Base-by-base conservation (phyloP, 2,329 filamentous ascomycete genomes). In the Exophiala xenobiotica region DNA sequence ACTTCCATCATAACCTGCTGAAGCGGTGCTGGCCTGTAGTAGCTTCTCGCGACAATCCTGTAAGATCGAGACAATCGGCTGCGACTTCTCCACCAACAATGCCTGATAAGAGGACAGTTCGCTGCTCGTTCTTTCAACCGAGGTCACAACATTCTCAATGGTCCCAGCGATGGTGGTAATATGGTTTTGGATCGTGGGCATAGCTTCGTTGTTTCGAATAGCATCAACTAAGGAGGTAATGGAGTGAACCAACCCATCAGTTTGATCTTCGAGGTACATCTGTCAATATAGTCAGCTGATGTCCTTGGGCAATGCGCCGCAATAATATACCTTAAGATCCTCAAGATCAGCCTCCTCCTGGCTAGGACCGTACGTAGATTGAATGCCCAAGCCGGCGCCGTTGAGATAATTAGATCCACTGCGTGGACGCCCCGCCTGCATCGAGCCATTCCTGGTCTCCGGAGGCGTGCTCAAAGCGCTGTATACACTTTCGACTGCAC, bases 181-280 rank as follows among this genome's bases (percentile, higher is more conserved):
- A 65, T 90, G 81, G n/a, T 75, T 78, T 20, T 80, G 80, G 54
- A 95, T 84, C 51, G 82, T 78, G 50, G 79, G 74, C 51, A 87
- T 79, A 22, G 78, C 73, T 23, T 80, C 80, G 58, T 87, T 81
- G 44, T 78, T 76, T 47, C 87, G 85, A 56, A 90, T 85, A 23
- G 82, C 82, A 47, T 80, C 78, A 40, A 95, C 88, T 6, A 95
- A 79, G n/a, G 83, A 81, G 69, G 93, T 88, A 58, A 95, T 90
- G 38, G 83, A 87, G 59, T 89, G 83, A 20, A 93, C 85, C 53
- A 95, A 78, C 2, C 83, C 74, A 44, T 88, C 87, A 8, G 87
- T 91, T 67, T 93, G 88, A 64, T 91, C 87, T 65, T 93, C 87
- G 27, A 95, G 80, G 65, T 90, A 91, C 53, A 88, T 80, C 81